These are phyloP conservation scores for Sporothrix protearum DNA, from an alignment of 2,329 filamentous ascomycete species.

Conservation along the genomic window DNA sequence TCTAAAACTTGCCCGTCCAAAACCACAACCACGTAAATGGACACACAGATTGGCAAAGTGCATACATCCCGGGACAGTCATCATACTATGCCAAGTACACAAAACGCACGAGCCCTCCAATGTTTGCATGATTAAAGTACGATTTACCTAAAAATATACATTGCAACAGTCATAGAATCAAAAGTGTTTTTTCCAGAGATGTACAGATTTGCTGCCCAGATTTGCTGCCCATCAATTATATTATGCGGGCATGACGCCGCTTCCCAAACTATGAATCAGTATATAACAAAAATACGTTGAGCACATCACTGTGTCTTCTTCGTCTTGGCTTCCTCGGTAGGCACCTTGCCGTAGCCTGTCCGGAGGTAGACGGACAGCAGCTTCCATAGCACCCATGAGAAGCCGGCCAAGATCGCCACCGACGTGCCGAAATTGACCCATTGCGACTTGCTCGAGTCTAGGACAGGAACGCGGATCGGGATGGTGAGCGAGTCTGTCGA, in stretches of 20 bases:
- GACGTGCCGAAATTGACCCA: constrained; percentile 57
- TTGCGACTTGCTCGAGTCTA: constrained; percentile 50
- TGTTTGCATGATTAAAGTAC: not conserved
- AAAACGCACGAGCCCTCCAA: not conserved
- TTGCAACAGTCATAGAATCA: not conserved
- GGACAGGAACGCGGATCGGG: constrained; percentile 60
- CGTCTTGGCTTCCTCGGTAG: constrained; percentile 27
- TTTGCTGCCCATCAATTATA: not conserved
- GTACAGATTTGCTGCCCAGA: not conserved
- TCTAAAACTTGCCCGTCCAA: not conserved
- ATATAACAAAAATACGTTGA: too few relatives aligned
- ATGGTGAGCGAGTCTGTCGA: constrained; percentile 46
- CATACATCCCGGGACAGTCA: not conserved
- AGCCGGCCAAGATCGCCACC: constrained; percentile 58
- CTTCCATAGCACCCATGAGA: constrained; percentile 66
- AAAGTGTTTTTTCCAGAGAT: not conserved
- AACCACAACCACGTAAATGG: not conserved
- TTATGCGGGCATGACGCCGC: not conserved
- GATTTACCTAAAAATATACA: not conserved
- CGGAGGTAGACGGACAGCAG: constrained; percentile 42
- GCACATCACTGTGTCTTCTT: constrained; percentile 28
- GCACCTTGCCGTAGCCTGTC: constrained; percentile 35
- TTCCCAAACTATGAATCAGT: not conserved
- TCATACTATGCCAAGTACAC: not conserved
- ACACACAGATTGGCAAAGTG: not conserved